Base-by-base conservation (phyloP, 2,329 filamentous ascomycete genomes). In the Ophioceras dolichostomum region DNA sequence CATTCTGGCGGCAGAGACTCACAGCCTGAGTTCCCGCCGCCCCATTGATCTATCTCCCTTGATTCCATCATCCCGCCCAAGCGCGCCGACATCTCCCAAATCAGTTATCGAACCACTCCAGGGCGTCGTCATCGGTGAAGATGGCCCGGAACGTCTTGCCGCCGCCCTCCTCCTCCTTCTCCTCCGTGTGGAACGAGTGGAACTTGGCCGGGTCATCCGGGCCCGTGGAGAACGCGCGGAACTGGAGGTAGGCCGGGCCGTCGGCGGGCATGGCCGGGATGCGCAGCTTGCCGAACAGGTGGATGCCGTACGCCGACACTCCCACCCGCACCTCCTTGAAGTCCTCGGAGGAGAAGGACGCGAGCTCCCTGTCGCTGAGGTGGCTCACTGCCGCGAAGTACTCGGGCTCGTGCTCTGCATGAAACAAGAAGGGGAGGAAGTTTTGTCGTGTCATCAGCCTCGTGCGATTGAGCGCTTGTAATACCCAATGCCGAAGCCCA, bases 21-120 rank as follows among this genome's bases (percentile, higher is more conserved):
- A n/a, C n/a, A n/a, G n/a, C n/a, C n/a, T n/a, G n/a, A n/a, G n/a
- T n/a, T n/a, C n/a, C n/a, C n/a, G n/a, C n/a, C n/a, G n/a, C n/a
- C n/a, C n/a, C n/a, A n/a, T n/a, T n/a, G n/a, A n/a, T n/a, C n/a
- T n/a, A n/a, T n/a, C n/a, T n/a, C n/a, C n/a, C n/a, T n/a, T n/a
- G n/a, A n/a, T n/a, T n/a, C n/a, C n/a, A n/a, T n/a, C n/a, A n/a
- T n/a, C n/a, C n/a, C n/a, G n/a, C n/a, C n/a, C n/a, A n/a, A n/a
- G n/a, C n/a, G n/a, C n/a, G n/a, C n/a, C n/a, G n/a, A n/a, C n/a
- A n/a, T n/a, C n/a, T n/a, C n/a, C n/a, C n/a, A n/a, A n/a, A n/a
- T 43, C 47, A 67, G 14, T 62, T 65, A 43, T 73, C 67, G 46
- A 74, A 74, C 70, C 70, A 74, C 49, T 70, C 62, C 32, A 69